Evolutionary conservation across 2,329 filamentous ascomycete genomes (phyloP), one percentile per base, ranked within the genome.

Genomic region (Fusarium hainanense): DNA sequence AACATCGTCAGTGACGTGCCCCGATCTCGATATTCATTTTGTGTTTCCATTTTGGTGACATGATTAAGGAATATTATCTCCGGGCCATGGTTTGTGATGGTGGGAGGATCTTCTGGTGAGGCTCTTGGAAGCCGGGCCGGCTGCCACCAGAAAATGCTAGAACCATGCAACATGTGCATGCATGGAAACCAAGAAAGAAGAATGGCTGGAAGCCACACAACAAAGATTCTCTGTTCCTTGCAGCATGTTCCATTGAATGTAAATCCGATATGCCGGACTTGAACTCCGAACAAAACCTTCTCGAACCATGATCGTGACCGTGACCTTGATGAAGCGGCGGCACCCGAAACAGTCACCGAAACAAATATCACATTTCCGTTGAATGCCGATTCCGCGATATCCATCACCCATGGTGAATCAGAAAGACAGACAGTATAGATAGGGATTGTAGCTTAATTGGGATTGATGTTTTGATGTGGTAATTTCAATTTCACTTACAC

Each of bases 61-160:
- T 44, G n/a, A 21, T 40, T 41, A 58, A 63, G 69, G 69, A 63
- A 66, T 42, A 72, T 40, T 54, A 65, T 55, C 55, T 72, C 59
- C 58, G 67, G 54, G 42, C 21, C 32, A 41, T 62, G 58, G 60
- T 44, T 55, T 48, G 44, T 61, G 49, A 63, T 47, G 60, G 60
- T 63, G 60, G 49, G 61, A 67, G 66, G 68, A 69, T 70, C 68
- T 54, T 37, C 30, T 44, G n/a, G 58, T 60, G 63, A 59, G 58
- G 60, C 54, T 42, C 55, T 52, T 68, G 60, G 62, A 52, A 74
- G 67, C 72, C 71, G 72, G 71, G 65, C 72, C 70, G 72, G 72
- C 48, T 68, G 25, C 67, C 58, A 63, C 63, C 63, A 70, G 66
- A 69, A 69, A 57, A 44, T 66, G 62, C 66, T 66, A 69, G 66